phyloP scores from a whole-genome alignment of 1,284 basidiomycete genomes.

The Flammula alnicola region DNA sequence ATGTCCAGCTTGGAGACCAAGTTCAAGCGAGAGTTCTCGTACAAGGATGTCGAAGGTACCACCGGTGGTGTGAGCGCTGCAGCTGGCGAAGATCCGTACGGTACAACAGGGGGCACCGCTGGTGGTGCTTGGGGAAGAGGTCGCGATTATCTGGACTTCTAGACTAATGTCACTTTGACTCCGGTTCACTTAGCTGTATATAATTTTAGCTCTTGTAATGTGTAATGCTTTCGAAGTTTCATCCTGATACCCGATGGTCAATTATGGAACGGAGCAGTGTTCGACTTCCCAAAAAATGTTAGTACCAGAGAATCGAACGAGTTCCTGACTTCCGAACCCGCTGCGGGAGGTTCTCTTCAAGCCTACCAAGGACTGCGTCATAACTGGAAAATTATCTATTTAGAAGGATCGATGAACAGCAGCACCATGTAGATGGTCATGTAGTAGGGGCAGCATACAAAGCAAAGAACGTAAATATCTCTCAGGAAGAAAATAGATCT shows the following conservation, averaged over 20 bases:
- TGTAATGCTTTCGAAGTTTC: conserved; percentile 1
- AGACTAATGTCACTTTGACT: conserved; percentile 6
- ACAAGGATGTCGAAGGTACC: conserved; percentile 65
- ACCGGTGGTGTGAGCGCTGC: conserved; percentile 33
- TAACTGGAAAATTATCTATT: too few relatives aligned
- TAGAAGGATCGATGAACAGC: too few relatives aligned
- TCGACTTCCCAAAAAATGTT: too few relatives aligned
- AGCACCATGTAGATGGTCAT: background rate
- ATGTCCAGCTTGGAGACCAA: conserved; percentile 70
- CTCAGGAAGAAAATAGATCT: background rate
- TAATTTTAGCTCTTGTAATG: conserved; percentile 12
- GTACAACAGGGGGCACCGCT: conserved; percentile 38
- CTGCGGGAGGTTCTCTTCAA: too few relatives aligned
- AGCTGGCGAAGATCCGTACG: conserved; percentile 60
- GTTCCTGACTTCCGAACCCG: too few relatives aligned
- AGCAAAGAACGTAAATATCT: background rate
- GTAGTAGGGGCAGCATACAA: background rate
- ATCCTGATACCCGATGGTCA: background rate
- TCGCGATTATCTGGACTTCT: conserved; percentile 74
- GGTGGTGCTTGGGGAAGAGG: conserved; percentile 49
- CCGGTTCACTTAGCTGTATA: conserved; percentile 3
- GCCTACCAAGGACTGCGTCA: too few relatives aligned
- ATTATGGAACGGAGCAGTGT: too few relatives aligned
- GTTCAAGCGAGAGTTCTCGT: conserved; percentile 79
- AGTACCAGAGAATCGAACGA: too few relatives aligned